Evolutionary conservation across 2,329 filamentous ascomycete genomes (phyloP), one percentile per base, ranked within the genome.

Genomic region (Onygenales sp.): DNA sequence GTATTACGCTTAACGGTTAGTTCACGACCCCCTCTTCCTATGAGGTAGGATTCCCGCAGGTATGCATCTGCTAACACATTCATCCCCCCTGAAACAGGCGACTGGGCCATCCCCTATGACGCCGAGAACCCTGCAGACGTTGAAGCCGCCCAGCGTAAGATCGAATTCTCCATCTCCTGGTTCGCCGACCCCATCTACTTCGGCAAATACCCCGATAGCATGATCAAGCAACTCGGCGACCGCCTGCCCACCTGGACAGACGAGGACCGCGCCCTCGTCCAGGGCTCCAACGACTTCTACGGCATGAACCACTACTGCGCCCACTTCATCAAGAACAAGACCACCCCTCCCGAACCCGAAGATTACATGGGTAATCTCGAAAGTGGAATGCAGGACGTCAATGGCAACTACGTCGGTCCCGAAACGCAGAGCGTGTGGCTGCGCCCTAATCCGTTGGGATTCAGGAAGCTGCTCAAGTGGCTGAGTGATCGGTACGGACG

Each of bases 271-370:
- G 81, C 80, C 2, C 75, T 93, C n/a, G 83, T 95, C 45, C 78
- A 85, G 63, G 88, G 87, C n/a, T 88, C 85, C 66, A 93, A 93
- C 69, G 89, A 94, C 75, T 94, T 94, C 72, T 94, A 94, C 70
- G 89, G 88, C 68, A 92, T 92, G 87, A 94, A 95, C 76, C 86
- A 90, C 77, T 95, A 95, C 76, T 91, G 87, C 49, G 86, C 88
- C 65, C 88, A 93, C 77, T 94, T 87, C 73, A 84, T 94, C 73
- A 84, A 83, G 68, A 84, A 91, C 72, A 81, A 82, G 64, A 77
- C 79, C 6, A 79, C 77, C 6, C 72, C 77, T 47, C 72, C 87
- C 0, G 76, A 80, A 1, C 73, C 74, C 3, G 77, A 86, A 49
- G 88, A 95, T 72, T 83, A 82, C 69, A 73, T 82, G 10, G 89